These are phyloP conservation scores for Leptographium radiaticola DNA, from an alignment of 2,329 filamentous ascomycete genomes.

Conservation along the genomic window DNA sequence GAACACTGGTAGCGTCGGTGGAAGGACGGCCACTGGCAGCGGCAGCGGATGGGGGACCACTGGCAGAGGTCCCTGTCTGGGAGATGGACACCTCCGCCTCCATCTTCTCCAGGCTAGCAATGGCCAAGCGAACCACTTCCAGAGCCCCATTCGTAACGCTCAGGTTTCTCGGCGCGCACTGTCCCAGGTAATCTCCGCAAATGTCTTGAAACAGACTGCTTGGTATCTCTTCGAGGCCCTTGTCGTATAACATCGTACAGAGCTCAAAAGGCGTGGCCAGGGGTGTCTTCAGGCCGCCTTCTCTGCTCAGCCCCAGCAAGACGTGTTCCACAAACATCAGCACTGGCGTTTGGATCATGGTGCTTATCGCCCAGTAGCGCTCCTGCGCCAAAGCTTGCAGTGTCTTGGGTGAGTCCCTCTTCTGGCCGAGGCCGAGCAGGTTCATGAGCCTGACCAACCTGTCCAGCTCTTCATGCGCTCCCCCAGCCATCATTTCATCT, in stretches of 20 bases:
- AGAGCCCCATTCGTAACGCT: neutral
- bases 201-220: neutral
- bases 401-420: neutral
- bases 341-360: neutral
- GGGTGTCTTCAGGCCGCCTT: neutral
- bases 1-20: too few species aligned
- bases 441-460: neutral
- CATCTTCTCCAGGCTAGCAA: neutral
- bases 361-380: neutral
- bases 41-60: too few species aligned
- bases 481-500: neutral
- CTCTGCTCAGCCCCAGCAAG: neutral
- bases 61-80: neutral
- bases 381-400: neutral
- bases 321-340: neutral
- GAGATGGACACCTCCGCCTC: neutral
- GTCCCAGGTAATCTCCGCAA: neutral
- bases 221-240: neutral
- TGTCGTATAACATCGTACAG: neutral
- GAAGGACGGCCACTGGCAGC: too few species aligned
- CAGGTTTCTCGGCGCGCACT: neutral
- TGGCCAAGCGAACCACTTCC: neutral
- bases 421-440: neutral
- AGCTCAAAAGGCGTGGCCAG: neutral
- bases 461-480: neutral